These are phyloP conservation scores for Suillus plorans DNA, from an alignment of 768 basidiomycete genomes.

Conservation along the genomic window DNA sequence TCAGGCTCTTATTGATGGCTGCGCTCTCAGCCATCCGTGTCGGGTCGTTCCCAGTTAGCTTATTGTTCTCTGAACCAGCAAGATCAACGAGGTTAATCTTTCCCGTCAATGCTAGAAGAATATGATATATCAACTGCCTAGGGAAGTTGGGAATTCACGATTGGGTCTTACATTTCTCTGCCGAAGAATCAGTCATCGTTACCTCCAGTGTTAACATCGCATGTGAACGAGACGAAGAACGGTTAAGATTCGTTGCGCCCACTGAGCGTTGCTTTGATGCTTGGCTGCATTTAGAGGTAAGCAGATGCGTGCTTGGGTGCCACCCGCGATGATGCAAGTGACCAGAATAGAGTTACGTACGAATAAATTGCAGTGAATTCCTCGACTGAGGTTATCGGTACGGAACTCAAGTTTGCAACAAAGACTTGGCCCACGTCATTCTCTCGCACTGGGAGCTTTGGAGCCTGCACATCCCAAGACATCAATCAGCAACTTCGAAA, in stretches of 20 bases:
- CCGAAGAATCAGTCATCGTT: conserved; percentile 50
- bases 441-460: conserved; percentile 57
- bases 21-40: conserved; percentile 87
- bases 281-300: conserved; percentile 39
- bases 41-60: conserved; percentile 83
- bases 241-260: conserved; percentile 84
- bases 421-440: conserved; percentile 52
- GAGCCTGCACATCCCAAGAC: conserved; percentile 33
- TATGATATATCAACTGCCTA: neutral
- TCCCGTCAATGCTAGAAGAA: conserved; percentile 55
- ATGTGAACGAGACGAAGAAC: conserved; percentile 84
- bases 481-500: neutral
- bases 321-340: neutral
- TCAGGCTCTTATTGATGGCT: conserved; percentile 88
- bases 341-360: conserved; percentile 29
- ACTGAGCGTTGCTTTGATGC: conserved; percentile 80
- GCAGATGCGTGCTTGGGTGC: conserved; percentile 1
- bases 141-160: neutral
- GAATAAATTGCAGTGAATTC: conserved; percentile 50
- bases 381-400: conserved; percentile 37
- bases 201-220: conserved; percentile 79
- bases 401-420: conserved; percentile 48
- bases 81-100: conserved; percentile 88
- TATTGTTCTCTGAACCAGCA: conserved; percentile 91
- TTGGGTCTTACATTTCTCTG: conserved; percentile 50